Evolutionary conservation across 208 protist species (phyloP), one percentile per base, ranked within the genome.

Genomic region (Acanthamoeba rhysodes): DNA sequence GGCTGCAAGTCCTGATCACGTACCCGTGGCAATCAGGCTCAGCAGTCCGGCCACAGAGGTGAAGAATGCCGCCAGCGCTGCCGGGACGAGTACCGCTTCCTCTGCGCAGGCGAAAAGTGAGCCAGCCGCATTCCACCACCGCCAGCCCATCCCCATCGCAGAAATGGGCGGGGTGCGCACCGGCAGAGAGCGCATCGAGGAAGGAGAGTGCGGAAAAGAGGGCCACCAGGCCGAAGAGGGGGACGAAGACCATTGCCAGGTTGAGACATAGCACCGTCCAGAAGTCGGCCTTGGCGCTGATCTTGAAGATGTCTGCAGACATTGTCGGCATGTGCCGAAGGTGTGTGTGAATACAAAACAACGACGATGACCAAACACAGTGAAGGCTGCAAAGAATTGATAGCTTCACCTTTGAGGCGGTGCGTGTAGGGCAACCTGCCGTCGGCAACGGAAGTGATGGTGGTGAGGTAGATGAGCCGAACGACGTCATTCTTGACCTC

Each of bases 301-400:
- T 74, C 66, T 74, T 34, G 32, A 74, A 74, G 24, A 74, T 74
- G 32, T 74, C 66, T 74, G 66, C 66, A 74, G 16, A n/a, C 62
- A 68, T 68, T 27, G 16, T 27, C 62, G 50, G 16, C 27, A n/a
- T 6, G 27, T 27, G 62, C 22, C 24, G n/a, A n/a, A n/a, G n/a
- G 66, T 5, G 66, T 4, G 9, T 7, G 14, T 74, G 53, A 22
- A 59, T 16, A 59, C 53, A 57, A 10, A 57, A 57, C 50, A 59
- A 59, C 16, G 37, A 41, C 37, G 37, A 4, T 41, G 37, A 1
- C 45, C 45, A 48, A 7, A 0, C 45, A 48, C 45, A 48, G 45
- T 48, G 45, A 48, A 7, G 45, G 45, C 45, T 0, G 7, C 45
- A 48, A 6, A 48, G 45, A 48, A 48, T 4, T 9, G n/a, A 29